Percentiles rank a stretch among this genome's conserved stretches.
Evolutionary conservation across 345 rosid genomes (phyloP).

Genomic region (Eucalyptus fibrosa): DNA sequence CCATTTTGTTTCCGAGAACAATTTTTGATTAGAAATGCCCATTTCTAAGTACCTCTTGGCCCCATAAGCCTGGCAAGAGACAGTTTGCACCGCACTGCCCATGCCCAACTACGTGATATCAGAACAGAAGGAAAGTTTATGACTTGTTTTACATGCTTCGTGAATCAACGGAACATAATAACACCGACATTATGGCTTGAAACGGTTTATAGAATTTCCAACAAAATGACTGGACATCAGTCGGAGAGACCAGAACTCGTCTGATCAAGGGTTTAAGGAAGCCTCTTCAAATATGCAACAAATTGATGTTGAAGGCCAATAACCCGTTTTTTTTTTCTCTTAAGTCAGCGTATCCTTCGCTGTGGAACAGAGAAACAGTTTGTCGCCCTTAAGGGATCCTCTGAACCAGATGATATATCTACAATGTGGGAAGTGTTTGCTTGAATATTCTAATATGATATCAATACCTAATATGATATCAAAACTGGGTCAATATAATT

Average conservation of each 20-base stretch:
- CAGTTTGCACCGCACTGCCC: slow-evolving; percentile 93
- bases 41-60: slow-evolving; percentile 58
- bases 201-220: not conserved
- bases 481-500: not conserved
- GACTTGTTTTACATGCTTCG: not conserved
- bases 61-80: slow-evolving; percentile 91
- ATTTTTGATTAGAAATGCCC: slow-evolving; percentile 24
- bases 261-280: not conserved
- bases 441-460: not conserved
- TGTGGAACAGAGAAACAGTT: not conserved
- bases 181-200: not conserved
- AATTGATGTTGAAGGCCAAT: not conserved
- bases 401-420: not conserved
- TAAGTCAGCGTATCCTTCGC: not conserved
- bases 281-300: not conserved
- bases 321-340: not conserved
- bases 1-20: no score
- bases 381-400: not conserved
- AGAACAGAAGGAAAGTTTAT: not conserved
- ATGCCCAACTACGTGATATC: slow-evolving; percentile 45
- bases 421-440: not conserved
- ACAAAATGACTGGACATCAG: not conserved
- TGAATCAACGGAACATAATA: not conserved
- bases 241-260: not conserved
- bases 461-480: not conserved